phyloP scores from a whole-genome alignment of 306 rosid genomes.

The Glycine soja region DNA sequence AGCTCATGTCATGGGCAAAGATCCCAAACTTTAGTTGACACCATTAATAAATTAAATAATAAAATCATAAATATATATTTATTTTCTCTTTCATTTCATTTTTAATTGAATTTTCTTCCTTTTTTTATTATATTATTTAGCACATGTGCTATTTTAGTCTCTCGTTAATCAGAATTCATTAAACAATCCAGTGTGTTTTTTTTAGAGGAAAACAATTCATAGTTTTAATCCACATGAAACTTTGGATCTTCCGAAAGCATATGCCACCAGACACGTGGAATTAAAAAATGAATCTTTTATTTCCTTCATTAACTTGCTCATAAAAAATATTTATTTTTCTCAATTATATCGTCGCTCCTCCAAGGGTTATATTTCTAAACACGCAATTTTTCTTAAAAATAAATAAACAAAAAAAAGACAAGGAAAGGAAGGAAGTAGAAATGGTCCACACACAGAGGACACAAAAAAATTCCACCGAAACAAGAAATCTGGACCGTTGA shows the following conservation, averaged over 20 bases:
- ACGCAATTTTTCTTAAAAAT: background rate
- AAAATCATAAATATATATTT: too few species aligned
- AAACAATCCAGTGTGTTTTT: background rate
- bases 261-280: slow-evolving; percentile 42
- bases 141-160: too few species aligned
- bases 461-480: slow-evolving; percentile 44
- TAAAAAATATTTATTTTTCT: background rate
- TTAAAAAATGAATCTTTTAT: background rate
- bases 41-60: too few species aligned
- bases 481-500: slow-evolving; percentile 67
- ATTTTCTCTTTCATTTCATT: too few species aligned
- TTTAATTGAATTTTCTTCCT: too few species aligned
- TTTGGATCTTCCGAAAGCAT: slow-evolving; percentile 39
- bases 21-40: too few species aligned
- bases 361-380: slow-evolving; percentile 8
- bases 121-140: too few species aligned
- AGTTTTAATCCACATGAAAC: slow-evolving; percentile 36
- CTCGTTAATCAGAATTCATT: background rate
- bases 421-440: background rate
- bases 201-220: background rate
- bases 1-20: too few species aligned
- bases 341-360: background rate
- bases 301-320: background rate
- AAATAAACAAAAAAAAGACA: background rate
- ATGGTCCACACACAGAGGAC: slow-evolving; percentile 3